Percentiles rank a stretch among this genome's conserved stretches.
These are phyloP conservation scores for Aspergillus cavernicola DNA, from an alignment of 495 filamentous ascomycete genomes.

Conservation along the genomic window DNA sequence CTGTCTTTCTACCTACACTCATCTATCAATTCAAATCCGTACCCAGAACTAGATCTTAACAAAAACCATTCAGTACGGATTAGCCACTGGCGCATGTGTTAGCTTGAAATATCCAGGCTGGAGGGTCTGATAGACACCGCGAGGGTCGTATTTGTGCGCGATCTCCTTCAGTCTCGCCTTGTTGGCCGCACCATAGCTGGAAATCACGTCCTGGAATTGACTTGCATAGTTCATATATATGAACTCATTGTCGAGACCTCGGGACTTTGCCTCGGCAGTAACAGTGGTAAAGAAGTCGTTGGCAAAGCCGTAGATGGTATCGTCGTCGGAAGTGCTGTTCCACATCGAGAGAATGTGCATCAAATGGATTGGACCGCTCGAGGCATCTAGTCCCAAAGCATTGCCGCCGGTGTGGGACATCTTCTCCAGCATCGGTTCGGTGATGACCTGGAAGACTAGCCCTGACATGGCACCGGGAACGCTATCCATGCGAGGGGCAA, in stretches of 20 bases:
- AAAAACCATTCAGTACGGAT: constrained; percentile 2
- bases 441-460: constrained; percentile 48
- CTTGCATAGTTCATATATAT: constrained; percentile 51
- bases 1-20: too few species aligned
- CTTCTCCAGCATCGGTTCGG: constrained; percentile 31
- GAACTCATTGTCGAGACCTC: constrained; percentile 46
- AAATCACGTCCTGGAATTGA: constrained; percentile 9
- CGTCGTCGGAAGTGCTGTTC: constrained; percentile 31
- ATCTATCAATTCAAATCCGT: too few species aligned
- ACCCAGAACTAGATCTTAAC: too few species aligned
- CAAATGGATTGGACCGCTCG: constrained; percentile 35
- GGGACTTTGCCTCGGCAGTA: constrained; percentile 33
- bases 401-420: constrained; percentile 48
- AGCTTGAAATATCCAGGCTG: constrained; percentile 13
- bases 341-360: constrained; percentile 36
- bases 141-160: constrained; percentile 4
- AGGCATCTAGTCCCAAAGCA: constrained; percentile 45
- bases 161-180: constrained; percentile 9
- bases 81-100: background rate
- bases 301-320: constrained; percentile 18
- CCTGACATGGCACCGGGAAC: constrained; percentile 38
- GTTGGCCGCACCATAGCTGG: constrained; percentile 5
- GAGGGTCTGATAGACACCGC: constrained; percentile 9
- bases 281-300: constrained; percentile 18
- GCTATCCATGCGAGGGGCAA: constrained; percentile 31